Evolutionary conservation across 345 rosid species (phyloP), one percentile per base, ranked within the genome.

Genomic region (Adansonia digitata): DNA sequence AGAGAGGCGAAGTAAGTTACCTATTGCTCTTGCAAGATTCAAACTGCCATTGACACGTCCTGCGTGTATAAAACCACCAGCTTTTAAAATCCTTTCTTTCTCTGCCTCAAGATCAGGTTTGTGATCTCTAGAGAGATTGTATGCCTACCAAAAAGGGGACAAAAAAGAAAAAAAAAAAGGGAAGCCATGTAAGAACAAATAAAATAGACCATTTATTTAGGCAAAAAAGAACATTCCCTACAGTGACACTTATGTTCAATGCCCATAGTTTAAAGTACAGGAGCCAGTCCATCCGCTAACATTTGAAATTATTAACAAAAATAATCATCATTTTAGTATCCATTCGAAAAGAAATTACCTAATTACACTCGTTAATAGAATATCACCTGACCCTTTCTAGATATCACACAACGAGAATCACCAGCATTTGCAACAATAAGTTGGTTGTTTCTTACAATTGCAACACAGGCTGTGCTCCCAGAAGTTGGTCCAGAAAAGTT

Each of bases 1-100:
- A n/a, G n/a, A n/a, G n/a, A n/a, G n/a, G n/a, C n/a, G n/a, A n/a
- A n/a, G n/a, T n/a, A n/a, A n/a, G n/a, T n/a, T 81, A 95, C 99
- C 99, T 73, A 95, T 95, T 43, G 99, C 99, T 80, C 99, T 89
- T 56, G 99, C 86, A 72, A 95, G 98, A 86, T 95, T 95, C 82
- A 95, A 88, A 81, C 97, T 91, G 79, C 99, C 98, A 82, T 95
- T 95, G 77, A 95, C 90, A 63, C 99, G 80, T 24, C 98, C 97
- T 18, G 93, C 92, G 46, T 92, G 98, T 72, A 94, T 91, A 82
- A 91, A 94, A 13, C 98, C 98, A 75, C 98, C 97, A 74, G 98
- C 98, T 90, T 94, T 94, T 69, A 92, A 48, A 73, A 95, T 93
- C 86, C 99, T 86, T 70, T 91, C 97, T 81, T 86, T 95, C 80